Percentiles rank a stretch among this genome's conserved stretches.
Conservation (phyloP, 129 eudicot species). For the carrot (Daucus carota) region DNA sequence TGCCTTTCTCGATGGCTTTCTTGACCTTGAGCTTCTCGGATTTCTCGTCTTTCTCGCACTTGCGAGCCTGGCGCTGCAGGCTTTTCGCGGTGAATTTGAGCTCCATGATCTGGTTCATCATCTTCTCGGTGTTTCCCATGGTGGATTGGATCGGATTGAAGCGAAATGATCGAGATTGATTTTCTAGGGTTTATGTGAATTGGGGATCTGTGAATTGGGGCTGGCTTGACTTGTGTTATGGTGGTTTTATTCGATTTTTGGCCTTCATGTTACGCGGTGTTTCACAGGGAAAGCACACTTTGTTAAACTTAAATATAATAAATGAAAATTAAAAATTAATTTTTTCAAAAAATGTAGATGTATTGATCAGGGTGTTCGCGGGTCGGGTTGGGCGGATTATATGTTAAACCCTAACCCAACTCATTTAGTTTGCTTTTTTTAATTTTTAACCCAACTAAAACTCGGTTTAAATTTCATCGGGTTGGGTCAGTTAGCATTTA, state of each 20-base stretch:
- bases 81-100: slow-evolving; percentile 75
- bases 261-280: background rate
- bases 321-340: no score
- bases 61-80: slow-evolving; percentile 71
- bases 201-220: background rate
- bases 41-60: slow-evolving; percentile 90
- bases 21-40: slow-evolving; percentile 42
- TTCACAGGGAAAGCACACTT: no score
- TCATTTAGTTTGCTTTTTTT: no score
- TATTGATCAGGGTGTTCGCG: no score
- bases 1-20: slow-evolving; percentile 33
- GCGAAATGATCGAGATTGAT: background rate
- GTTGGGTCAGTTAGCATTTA: no score
- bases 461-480: no score
- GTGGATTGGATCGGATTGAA: background rate
- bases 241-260: background rate
- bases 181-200: background rate
- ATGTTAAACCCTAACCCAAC: no score
- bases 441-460: no score
- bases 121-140: slow-evolving; percentile 89
- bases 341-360: no score
- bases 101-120: slow-evolving; percentile 93
- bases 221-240: no score
- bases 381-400: no score
- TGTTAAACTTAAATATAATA: no score